phyloP scores from a whole-genome alignment of 345 rosid genomes.

The Ceriops zippeliana region DNA sequence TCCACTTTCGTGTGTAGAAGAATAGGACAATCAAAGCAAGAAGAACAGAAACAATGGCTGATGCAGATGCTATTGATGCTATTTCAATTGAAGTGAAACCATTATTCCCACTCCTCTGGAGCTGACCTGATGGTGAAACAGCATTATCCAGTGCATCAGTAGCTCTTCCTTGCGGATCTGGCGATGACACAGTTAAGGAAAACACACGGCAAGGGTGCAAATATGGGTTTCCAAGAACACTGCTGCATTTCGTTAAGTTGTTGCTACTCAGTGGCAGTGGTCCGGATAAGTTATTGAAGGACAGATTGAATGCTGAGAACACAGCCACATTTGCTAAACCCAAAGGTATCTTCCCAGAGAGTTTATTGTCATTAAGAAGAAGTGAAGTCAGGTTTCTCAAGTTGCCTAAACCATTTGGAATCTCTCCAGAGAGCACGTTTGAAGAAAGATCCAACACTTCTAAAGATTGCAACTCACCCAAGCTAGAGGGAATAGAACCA shows the following conservation, averaged over 20 bases:
- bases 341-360: constrained; percentile 12
- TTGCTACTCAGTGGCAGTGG: background rate
- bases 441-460: constrained; percentile 5
- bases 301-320: constrained; percentile 9
- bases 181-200: constrained; percentile 3
- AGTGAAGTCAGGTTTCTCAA: constrained; percentile 16
- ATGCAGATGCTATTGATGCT: constrained; percentile 32
- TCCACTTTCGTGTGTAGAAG: constrained; percentile 22
- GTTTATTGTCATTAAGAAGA: constrained; percentile 19
- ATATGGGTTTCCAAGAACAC: constrained; percentile 9
- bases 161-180: background rate
- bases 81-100: constrained; percentile 29
- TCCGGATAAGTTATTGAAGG: constrained; percentile 14
- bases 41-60: constrained; percentile 29
- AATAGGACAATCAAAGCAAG: constrained; percentile 22
- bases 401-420: constrained; percentile 5
- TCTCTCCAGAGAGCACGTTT: constrained; percentile 6
- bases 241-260: constrained; percentile 14
- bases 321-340: constrained; percentile 7
- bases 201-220: background rate
- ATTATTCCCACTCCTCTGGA: background rate
- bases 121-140: constrained; percentile 2
- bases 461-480: constrained; percentile 3
- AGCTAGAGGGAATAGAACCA: constrained; percentile 15
- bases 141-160: background rate